Base-by-base conservation (phyloP, 208 protist genomes). In the Trypanosoma platydactyli region DNA sequence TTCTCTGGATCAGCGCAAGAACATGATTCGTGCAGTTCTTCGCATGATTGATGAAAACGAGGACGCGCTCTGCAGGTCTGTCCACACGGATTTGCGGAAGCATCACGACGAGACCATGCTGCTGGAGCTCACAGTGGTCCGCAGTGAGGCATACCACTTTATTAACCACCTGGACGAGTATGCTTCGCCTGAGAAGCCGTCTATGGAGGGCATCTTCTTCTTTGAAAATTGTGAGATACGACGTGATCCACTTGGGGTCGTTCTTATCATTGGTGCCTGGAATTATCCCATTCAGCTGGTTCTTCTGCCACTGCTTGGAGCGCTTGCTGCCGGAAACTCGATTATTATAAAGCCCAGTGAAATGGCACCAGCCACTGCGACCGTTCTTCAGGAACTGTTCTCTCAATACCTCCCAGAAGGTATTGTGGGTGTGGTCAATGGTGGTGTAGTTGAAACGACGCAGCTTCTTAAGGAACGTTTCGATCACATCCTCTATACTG, bases 401-500 rank as follows among this genome's bases (percentile, higher is more conserved):
- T 56, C 63, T 11, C 66, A 87, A 57, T 97, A 98, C 71, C 33
- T 97, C 24, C 75, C 88, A 45, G 15, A 51, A 11, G 64, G 76
- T 7, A 42, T 76, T 44, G 60, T 94, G 11, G 42, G 25, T 7
- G 73, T 95, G 27, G 80, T 94, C 5, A 76, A 82, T 30, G 91
- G 91, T 56, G 89, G 61, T 40, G 74, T 88, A 44, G 15, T 25
- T 12, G 83, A 87, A 25, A 92, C 88, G 2, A 87, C 80, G 35
- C 74, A 56, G 12, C 77, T 98, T 25, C 65, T 98, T 11, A 54
- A 81, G 35, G 46, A 90, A 57, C 68, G 70, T 20, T 98, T 84
- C 58, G 95, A 98, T 63, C 80, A 97, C 61, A 97, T 98, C 50
- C 87, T 98, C 55, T 98, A 96, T 71, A 98, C 96, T 11, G 93